Percentiles rank a stretch among this genome's conserved stretches.
Conservation (phyloP, 345 rosid genomes). For the Turritis glabra region DNA sequence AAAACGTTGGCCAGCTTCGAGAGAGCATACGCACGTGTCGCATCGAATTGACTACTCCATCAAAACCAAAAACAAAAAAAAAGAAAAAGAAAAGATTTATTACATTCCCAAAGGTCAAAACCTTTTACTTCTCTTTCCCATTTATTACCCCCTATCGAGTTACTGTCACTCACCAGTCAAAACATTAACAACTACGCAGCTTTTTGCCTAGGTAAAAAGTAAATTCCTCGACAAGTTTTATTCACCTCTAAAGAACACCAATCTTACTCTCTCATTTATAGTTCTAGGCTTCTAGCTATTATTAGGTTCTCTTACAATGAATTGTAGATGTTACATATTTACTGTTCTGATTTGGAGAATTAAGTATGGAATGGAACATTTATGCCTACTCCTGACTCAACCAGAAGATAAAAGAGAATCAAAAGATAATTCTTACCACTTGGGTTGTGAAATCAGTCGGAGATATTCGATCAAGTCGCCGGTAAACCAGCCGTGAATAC, state of each 20-base stretch:
- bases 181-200: constrained; percentile 20
- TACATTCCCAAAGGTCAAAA: constrained; percentile 20
- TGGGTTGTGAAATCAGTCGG: constrained; percentile 63
- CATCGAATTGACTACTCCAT: constrained; percentile 62
- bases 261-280: constrained; percentile 18
- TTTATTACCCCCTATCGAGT: constrained; percentile 20
- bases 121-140: constrained; percentile 2
- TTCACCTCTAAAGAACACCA: constrained; percentile 16
- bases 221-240: background rate
- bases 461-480: constrained; percentile 81
- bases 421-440: constrained; percentile 46
- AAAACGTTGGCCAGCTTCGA: constrained; percentile 97
- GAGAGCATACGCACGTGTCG: constrained; percentile 99
- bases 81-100: background rate
- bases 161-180: constrained; percentile 31
- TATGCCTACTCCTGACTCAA: background rate
- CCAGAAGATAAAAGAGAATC: constrained; percentile 4
- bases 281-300: too few relatives aligned
- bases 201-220: constrained; percentile 15
- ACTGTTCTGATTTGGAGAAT: background rate
- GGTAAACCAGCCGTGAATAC: constrained; percentile 80
- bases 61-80: constrained; percentile 8
- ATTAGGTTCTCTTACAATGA: background rate
- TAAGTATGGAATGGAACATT: background rate
- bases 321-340: background rate